phyloP scores from a whole-genome alignment of 208 protist genomes.

The Jaenimonas drosophilae region DNA sequence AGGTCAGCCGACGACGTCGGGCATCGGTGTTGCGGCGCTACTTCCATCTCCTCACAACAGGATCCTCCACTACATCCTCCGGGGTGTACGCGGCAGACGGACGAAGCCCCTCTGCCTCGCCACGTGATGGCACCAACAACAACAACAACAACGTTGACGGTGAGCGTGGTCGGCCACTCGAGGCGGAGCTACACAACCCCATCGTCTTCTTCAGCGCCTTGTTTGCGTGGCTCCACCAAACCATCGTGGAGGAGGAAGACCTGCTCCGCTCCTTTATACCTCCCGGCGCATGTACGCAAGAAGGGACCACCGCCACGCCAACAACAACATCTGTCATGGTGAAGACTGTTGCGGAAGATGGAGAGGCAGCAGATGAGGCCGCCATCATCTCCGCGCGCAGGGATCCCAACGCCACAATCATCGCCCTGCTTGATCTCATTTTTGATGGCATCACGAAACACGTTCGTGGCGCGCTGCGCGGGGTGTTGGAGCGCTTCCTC shows the following conservation, averaged over 20 bases:
- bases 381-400: conserved; percentile 14
- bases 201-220: conserved; percentile 76
- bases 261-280: conserved; percentile 40
- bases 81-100: conserved; percentile 28
- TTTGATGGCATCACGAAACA: conserved; percentile 71
- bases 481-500: conserved; percentile 46
- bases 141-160: conserved; percentile 4
- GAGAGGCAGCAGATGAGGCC: conserved; percentile 1
- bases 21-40: conserved; percentile 72
- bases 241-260: conserved; percentile 69
- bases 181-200: conserved; percentile 73
- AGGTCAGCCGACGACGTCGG: conserved; percentile 53
- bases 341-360: not conserved
- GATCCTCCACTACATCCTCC: conserved; percentile 36
- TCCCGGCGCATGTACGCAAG: not conserved
- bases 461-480: conserved; percentile 42
- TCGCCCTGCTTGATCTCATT: conserved; percentile 27
- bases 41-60: conserved; percentile 78
- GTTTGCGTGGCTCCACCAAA: conserved; percentile 82
- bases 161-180: conserved; percentile 40
- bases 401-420: too few relatives aligned
- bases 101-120: not conserved
- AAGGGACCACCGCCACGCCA: not conserved
- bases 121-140: not conserved
- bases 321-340: not conserved